These are phyloP conservation scores for Fraxinus paxiana DNA, from an alignment of 305 asterid genomes.

Conservation along the genomic window DNA sequence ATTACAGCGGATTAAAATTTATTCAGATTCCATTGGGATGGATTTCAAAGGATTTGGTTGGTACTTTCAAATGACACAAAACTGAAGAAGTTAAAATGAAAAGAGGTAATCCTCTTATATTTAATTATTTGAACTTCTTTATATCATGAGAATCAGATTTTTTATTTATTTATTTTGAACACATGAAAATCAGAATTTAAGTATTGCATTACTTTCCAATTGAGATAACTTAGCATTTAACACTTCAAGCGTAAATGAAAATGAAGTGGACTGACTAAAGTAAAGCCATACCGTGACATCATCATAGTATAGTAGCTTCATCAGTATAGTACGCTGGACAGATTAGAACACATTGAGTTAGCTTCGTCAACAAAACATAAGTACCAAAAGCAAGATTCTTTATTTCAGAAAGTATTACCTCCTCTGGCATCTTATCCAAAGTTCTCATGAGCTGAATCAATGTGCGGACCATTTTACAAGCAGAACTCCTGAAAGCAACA, in stretches of 20 bases:
- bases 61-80: not conserved
- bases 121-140: not conserved
- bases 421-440: constrained; percentile 96
- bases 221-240: not conserved
- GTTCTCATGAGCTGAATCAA: constrained; percentile 90
- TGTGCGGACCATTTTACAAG: constrained; percentile 95
- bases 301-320: constrained; percentile 87
- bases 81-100: not conserved
- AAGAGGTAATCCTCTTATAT: not conserved
- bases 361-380: constrained; percentile 13
- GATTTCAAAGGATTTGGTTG: not conserved
- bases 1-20: not conserved
- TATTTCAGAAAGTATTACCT: constrained; percentile 42
- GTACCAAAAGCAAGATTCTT: not conserved
- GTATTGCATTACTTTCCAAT: not conserved
- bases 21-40: not conserved
- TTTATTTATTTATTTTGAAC: not conserved
- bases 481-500: constrained; percentile 71
- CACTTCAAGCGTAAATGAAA: not conserved
- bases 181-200: not conserved
- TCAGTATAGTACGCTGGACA: constrained; percentile 81
- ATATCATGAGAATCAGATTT: not conserved
- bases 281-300: constrained; percentile 70
- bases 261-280: constrained; percentile 3
- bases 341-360: constrained; percentile 22